phyloP scores from a whole-genome alignment of 768 basidiomycete species.

The Lepiota brunneoincarnata region DNA sequence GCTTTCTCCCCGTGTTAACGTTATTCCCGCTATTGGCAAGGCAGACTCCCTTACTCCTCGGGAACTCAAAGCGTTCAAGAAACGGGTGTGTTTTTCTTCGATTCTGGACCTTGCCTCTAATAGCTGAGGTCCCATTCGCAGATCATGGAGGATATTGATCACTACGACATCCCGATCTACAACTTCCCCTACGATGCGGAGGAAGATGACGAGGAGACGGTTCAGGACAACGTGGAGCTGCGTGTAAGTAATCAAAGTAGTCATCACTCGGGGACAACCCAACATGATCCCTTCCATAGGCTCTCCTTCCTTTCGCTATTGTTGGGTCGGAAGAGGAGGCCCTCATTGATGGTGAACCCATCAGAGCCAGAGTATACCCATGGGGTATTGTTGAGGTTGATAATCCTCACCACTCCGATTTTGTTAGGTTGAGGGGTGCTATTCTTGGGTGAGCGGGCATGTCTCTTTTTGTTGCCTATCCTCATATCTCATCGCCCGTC shows the following conservation, averaged over 20 bases:
- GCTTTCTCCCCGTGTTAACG: constrained; percentile 87
- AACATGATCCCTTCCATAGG: constrained; percentile 21
- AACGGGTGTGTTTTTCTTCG: constrained; percentile 44
- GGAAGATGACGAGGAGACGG: constrained; percentile 92
- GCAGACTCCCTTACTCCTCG: constrained; percentile 81
- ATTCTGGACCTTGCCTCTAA: background rate
- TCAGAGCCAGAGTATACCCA: constrained; percentile 83
- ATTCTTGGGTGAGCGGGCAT: constrained; percentile 48
- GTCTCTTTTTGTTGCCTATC: constrained; percentile 24
- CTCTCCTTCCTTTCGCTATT: constrained; percentile 83
- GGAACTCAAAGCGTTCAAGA: constrained; percentile 84
- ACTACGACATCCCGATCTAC: constrained; percentile 88
- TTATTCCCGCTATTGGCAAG: constrained; percentile 90
- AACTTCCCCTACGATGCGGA: constrained; percentile 95
- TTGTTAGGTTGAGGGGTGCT: constrained; percentile 73
- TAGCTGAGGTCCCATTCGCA: constrained; percentile 21
- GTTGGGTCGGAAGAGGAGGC: constrained; percentile 88
- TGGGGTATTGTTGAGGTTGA: constrained; percentile 94
- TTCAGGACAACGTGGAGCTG: constrained; percentile 87
- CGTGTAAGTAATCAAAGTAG: constrained; percentile 42
- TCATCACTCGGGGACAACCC: background rate
- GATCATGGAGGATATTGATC: constrained; percentile 93
- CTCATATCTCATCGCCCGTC: constrained; percentile 6
- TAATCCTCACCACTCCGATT: constrained; percentile 90
- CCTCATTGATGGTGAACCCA: constrained; percentile 72